A percentile compares a stretch with the other conserved stretches of the same genome.
Conservation (phyloP, 805 yeast genomes). For the Lipomyces starkeyi region DNA sequence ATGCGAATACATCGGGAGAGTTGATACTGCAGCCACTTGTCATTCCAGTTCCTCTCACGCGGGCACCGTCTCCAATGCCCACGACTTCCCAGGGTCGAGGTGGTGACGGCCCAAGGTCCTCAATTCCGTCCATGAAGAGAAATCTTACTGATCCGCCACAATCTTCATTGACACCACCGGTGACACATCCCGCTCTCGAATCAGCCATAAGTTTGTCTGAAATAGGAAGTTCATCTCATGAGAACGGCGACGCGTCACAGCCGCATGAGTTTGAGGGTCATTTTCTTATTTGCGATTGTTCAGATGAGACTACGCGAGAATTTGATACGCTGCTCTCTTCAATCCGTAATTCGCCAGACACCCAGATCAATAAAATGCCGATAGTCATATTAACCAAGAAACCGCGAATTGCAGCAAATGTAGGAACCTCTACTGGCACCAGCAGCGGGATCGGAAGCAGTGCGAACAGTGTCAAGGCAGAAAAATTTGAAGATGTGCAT, state of each 20-base stretch:
- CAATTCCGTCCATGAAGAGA: not conserved
- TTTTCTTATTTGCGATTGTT: conserved; percentile 25
- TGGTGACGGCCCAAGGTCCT: not conserved
- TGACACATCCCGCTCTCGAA: not conserved
- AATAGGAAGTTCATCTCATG: not conserved
- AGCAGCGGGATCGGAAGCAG: conserved; percentile 2
- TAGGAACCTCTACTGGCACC: not conserved
- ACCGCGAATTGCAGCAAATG: conserved; percentile 3
- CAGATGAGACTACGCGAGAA: conserved; percentile 18
- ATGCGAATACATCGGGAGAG: not conserved
- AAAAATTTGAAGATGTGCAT: conserved; percentile 15
- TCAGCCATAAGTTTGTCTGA: not conserved
- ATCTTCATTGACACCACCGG: not conserved
- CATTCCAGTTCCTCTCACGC: conserved; percentile 4
- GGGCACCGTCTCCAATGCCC: conserved; percentile 7
- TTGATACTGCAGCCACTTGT: conserved; percentile 6
- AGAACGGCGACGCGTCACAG: not conserved
- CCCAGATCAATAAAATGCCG: not conserved
- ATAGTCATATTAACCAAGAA: conserved; percentile 16
- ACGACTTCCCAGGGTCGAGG: not conserved
- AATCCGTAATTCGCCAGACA: conserved; percentile 17
- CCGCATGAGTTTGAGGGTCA: conserved; percentile 8
- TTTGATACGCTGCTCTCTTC: conserved; percentile 14
- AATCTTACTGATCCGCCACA: not conserved
- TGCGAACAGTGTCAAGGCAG: conserved; percentile 1